Evolutionary conservation across 768 basidiomycete species (phyloP).

Genomic region (Sistotremastrum niveocremeum): DNA sequence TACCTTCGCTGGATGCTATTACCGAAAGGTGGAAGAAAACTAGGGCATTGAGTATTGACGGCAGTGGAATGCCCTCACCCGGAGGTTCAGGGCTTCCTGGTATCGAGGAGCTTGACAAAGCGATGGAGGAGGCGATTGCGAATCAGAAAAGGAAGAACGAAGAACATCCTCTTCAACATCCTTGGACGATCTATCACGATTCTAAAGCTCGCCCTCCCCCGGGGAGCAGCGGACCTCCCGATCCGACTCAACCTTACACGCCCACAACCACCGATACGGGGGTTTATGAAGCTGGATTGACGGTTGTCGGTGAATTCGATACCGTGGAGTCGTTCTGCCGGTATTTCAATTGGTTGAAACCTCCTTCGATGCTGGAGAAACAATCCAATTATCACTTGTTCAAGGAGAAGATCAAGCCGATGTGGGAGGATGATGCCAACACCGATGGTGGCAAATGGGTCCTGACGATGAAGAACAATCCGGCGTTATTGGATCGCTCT

Average conservation of each 20-base stretch:
- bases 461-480: conserved; percentile 79
- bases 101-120: conserved; percentile 10
- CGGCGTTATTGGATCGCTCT: conserved; percentile 65
- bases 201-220: conserved; percentile 40
- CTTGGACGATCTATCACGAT: conserved; percentile 88
- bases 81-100: background rate
- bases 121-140: conserved; percentile 66
- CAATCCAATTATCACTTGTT: conserved; percentile 94
- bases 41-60: conserved; percentile 41
- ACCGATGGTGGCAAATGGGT: conserved; percentile 93
- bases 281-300: conserved; percentile 77
- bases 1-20: conserved; percentile 76
- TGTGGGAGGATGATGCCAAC: conserved; percentile 96
- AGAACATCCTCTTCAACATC: conserved; percentile 75
- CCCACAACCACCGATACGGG: conserved; percentile 38
- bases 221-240: conserved; percentile 16
- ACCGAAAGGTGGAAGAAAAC: conserved; percentile 66
- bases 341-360: conserved; percentile 90
- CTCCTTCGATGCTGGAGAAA: conserved; percentile 75
- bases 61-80: conserved; percentile 40
- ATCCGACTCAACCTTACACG: conserved; percentile 9
- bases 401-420: conserved; percentile 87
- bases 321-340: conserved; percentile 87
- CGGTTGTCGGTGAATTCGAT: conserved; percentile 78
- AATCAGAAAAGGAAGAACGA: conserved; percentile 67